phyloP scores from a whole-genome alignment of 768 basidiomycete species.

The Termitomyces sp. region DNA sequence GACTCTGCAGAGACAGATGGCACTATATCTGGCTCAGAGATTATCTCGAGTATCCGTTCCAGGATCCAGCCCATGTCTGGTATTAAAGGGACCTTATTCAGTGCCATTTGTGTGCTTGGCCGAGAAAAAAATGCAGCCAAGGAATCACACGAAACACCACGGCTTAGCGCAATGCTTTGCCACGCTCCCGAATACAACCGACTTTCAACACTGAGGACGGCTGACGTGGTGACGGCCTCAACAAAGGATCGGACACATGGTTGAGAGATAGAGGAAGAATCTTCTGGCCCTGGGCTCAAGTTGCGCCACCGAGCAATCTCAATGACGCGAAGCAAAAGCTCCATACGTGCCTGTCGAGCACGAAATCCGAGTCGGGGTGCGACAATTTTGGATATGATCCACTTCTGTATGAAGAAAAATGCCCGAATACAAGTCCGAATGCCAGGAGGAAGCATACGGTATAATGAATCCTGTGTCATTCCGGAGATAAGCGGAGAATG shows the following conservation, averaged over 20 bases:
- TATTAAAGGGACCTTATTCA: slow-evolving; percentile 50
- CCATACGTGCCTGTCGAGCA: slow-evolving; percentile 68
- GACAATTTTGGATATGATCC: slow-evolving; percentile 69
- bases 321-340: slow-evolving; percentile 64
- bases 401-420: slow-evolving; percentile 73
- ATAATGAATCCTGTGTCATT: slow-evolving; percentile 63
- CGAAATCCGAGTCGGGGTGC: slow-evolving; percentile 61
- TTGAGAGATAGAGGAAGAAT: slow-evolving; percentile 43
- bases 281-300: slow-evolving; percentile 32
- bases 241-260: slow-evolving; percentile 77
- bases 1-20: slow-evolving; percentile 51
- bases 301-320: slow-evolving; percentile 70
- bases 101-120: slow-evolving; percentile 40
- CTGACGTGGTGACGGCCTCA: slow-evolving; percentile 73
- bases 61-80: slow-evolving; percentile 82
- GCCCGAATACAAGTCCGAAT: slow-evolving; percentile 76
- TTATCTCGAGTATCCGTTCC: slow-evolving; percentile 77
- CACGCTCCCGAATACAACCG: slow-evolving; percentile 72
- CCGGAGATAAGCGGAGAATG: slow-evolving; percentile 73
- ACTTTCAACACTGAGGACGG: slow-evolving; percentile 77
- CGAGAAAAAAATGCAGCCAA: slow-evolving; percentile 53
- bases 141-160: slow-evolving; percentile 62
- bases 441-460: slow-evolving; percentile 71
- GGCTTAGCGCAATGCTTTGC: slow-evolving; percentile 64
- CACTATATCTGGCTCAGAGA: slow-evolving; percentile 69